Conservation (phyloP, 805 yeast genomes). For the Metschnikowia santaceciliae region DNA sequence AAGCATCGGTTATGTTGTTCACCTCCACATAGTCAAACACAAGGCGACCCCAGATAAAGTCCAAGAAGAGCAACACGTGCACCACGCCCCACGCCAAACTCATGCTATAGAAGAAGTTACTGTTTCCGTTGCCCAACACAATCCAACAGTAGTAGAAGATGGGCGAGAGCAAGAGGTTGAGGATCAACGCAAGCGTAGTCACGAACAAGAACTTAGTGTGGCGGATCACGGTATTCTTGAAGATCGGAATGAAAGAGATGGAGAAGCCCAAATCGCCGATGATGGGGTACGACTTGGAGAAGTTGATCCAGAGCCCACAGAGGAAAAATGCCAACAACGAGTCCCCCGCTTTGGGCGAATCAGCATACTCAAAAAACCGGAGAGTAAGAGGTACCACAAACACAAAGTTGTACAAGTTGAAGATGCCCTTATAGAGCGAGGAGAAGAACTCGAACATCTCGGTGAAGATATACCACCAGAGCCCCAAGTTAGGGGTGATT, state of each 20-base stretch:
- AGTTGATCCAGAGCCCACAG: constrained; percentile 43
- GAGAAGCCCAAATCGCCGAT: constrained; percentile 64
- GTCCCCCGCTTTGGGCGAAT: constrained; percentile 30
- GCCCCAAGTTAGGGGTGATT: constrained; percentile 83
- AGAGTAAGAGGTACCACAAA: constrained; percentile 73
- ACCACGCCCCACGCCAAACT: constrained; percentile 76
- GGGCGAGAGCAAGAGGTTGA: constrained; percentile 68
- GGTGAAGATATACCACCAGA: constrained; percentile 98
- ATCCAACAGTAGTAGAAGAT: constrained; percentile 94
- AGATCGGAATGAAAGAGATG: constrained; percentile 35
- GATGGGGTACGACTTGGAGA: constrained; percentile 83
- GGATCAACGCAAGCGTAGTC: constrained; percentile 44
- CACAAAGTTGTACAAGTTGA: constrained; percentile 67
- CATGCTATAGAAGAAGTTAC: constrained; percentile 94
- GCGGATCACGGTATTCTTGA: constrained; percentile 46
- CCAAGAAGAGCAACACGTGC: constrained; percentile 63
- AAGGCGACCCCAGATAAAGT: constrained; percentile 77
- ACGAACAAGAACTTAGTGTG: constrained; percentile 45
- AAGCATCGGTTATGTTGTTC: constrained; percentile 33
- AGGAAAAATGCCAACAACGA: constrained; percentile 54
- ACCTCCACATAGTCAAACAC: constrained; percentile 54
- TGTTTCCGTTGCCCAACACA: constrained; percentile 88
- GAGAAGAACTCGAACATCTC: constrained; percentile 91
- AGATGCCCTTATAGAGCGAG: constrained; percentile 76
- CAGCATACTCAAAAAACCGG: constrained; percentile 46